Percentiles rank a stretch among this genome's conserved stretches.
Conservation (phyloP, 2,329 filamentous ascomycete species). For the Aureobasidium pullulans region DNA sequence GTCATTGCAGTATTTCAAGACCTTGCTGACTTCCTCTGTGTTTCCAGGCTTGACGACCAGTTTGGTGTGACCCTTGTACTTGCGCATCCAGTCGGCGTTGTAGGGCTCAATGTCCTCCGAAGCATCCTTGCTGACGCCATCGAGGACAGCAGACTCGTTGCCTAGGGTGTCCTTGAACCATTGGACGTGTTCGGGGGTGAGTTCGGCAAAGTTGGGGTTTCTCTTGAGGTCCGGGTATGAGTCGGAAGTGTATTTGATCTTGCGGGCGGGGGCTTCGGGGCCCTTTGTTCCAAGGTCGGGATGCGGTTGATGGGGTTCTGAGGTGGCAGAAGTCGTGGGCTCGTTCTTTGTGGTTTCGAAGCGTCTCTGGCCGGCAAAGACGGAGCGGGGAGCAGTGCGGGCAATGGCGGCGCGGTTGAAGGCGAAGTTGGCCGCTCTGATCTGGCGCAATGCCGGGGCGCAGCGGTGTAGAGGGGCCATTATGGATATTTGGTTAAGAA, state of each 20-base stretch:
- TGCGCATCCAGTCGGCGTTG: conserved; percentile 98
- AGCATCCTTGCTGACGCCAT: conserved; percentile 68
- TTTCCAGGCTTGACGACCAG: conserved; percentile 79
- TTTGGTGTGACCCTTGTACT: conserved; percentile 85
- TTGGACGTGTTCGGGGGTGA: conserved; percentile 72
- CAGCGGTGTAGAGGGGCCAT: conserved; percentile 16
- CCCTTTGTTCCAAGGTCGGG: conserved; percentile 23
- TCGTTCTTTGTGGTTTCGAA: conserved; percentile 24
- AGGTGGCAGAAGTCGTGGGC: conserved; percentile 24
- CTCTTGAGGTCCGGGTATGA: conserved; percentile 78
- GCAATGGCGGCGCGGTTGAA: conserved; percentile 21
- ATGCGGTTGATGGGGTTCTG: conserved; percentile 15
- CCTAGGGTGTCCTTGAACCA: conserved; percentile 79
- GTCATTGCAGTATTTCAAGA: conserved; percentile 92
- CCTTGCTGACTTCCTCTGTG: conserved; percentile 81
- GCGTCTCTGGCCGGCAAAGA: conserved; percentile 20
- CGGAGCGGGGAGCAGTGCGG: conserved; percentile 18
- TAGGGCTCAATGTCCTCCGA: conserved; percentile 79
- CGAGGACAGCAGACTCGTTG: conserved; percentile 69
- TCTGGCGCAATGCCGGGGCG: conserved; percentile 24
- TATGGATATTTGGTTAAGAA: background rate
- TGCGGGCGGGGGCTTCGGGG: conserved; percentile 24
- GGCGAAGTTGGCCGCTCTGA: conserved; percentile 25
- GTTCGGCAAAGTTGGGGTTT: conserved; percentile 62
- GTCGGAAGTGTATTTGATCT: conserved; percentile 73